Conservation (phyloP, 805 yeast species). For the Teunomyces kruisii region DNA sequence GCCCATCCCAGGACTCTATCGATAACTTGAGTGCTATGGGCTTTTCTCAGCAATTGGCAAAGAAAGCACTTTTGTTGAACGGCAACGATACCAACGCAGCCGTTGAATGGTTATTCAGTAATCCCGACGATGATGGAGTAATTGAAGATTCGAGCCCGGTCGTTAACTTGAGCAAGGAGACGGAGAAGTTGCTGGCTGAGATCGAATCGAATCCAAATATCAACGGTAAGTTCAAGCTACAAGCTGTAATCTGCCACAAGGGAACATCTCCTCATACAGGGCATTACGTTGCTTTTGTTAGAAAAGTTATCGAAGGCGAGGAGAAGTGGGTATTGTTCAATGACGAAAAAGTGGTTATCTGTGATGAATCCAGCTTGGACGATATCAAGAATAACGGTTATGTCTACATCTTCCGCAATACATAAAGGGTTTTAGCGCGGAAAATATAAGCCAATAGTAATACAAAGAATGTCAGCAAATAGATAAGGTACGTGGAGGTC, state of each 20-base stretch:
- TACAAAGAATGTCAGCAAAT: not conserved
- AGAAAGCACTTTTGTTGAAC: conserved; percentile 65
- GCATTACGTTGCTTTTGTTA: conserved; percentile 81
- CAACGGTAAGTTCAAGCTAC: conserved; percentile 45
- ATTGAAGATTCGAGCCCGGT: conserved; percentile 26
- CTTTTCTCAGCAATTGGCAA: conserved; percentile 61
- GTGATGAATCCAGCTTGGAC: conserved; percentile 40
- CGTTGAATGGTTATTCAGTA: conserved; percentile 85
- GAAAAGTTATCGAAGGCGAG: conserved; percentile 37
- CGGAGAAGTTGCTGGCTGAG: conserved; percentile 12
- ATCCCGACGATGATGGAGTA: conserved; percentile 77
- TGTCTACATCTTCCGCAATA: conserved; percentile 40
- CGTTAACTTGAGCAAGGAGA: conserved; percentile 29
- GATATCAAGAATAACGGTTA: conserved; percentile 51
- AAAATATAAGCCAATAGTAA: not conserved
- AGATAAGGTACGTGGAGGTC: too few species aligned
- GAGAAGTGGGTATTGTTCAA: conserved; percentile 75
- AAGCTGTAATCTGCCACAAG: conserved; percentile 80
- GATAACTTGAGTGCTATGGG: conserved; percentile 72
- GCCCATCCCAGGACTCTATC: conserved; percentile 38
- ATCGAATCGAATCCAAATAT: conserved; percentile 10
- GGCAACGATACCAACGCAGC: conserved; percentile 68
- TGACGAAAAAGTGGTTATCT: conserved; percentile 81
- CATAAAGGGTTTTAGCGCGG: not conserved
- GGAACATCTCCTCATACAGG: conserved; percentile 90